A percentile compares a stretch with the other conserved stretches of the same genome.
Evolutionary conservation across 2,329 filamentous ascomycete genomes (phyloP).

Genomic region (Colletotrichum neosansevieriae): DNA sequence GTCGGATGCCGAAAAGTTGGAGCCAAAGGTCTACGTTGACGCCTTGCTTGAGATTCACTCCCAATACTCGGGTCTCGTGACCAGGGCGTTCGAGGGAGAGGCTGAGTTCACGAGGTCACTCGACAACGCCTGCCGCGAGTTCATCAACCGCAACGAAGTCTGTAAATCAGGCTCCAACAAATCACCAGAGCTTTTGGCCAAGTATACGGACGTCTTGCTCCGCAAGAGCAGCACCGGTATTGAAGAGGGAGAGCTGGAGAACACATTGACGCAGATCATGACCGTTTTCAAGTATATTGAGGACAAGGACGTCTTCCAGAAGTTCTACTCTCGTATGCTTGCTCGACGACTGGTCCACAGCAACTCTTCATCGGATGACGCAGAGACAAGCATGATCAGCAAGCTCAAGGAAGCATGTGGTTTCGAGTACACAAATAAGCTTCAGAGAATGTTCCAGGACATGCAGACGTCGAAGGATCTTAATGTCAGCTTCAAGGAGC

Average conservation of each 20-base stretch:
- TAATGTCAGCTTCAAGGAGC: conserved; percentile 88
- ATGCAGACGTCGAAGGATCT: conserved; percentile 99
- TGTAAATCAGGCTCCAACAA: conserved; percentile 95
- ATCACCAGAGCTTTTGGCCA: conserved; percentile 93
- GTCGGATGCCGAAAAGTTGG: conserved; percentile 84
- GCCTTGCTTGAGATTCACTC: conserved; percentile 94
- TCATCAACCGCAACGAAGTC: conserved; percentile 96
- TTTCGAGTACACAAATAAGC: conserved; percentile 99
- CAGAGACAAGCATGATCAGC: conserved; percentile 99
- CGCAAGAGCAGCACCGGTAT: conserved; percentile 94
- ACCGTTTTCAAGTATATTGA: conserved; percentile 99
- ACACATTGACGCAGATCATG: conserved; percentile 92
- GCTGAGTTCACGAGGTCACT: conserved; percentile 96
- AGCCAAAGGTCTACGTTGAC: conserved; percentile 97
- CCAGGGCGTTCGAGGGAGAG: conserved; percentile 92
- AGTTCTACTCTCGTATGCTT: conserved; percentile 98
- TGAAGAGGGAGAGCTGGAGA: conserved; percentile 94
- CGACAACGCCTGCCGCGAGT: conserved; percentile 97
- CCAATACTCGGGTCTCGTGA: conserved; percentile 91
- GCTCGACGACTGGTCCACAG: conserved; percentile 94
- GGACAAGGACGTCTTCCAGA: conserved; percentile 99
- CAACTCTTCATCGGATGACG: conserved; percentile 95
- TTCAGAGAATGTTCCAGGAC: conserved; percentile 99
- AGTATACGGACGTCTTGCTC: conserved; percentile 92
- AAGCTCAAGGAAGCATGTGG: conserved; percentile 99